Conservation (phyloP, 352 stramenopile species). For the Globisporangium sylvaticum region DNA sequence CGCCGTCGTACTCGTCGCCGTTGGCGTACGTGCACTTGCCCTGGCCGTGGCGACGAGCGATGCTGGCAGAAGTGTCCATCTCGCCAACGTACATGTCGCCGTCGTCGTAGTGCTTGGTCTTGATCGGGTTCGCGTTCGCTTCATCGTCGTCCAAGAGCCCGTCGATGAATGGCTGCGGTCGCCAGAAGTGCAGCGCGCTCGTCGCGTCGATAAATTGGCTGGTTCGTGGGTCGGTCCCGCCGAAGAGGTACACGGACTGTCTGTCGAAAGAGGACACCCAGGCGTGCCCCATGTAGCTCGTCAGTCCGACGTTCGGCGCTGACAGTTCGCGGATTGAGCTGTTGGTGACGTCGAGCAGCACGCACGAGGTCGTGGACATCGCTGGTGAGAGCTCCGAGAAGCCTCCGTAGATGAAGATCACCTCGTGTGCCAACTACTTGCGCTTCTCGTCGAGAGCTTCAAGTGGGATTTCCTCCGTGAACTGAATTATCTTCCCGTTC, state of each 20-base stretch:
- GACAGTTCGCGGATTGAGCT: constrained; percentile 24
- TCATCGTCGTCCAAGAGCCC: constrained; percentile 24
- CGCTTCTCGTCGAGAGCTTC: constrained; percentile 16
- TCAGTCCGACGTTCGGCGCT: constrained; percentile 28
- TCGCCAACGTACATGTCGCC: constrained; percentile 72
- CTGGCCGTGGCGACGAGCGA: constrained; percentile 39
- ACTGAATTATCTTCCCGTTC: constrained; percentile 15
- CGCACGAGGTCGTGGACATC: constrained; percentile 24
- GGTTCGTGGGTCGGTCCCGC: constrained; percentile 27
- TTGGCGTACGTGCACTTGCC: constrained; percentile 60
- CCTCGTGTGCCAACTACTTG: constrained; percentile 6
- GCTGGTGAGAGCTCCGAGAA: constrained; percentile 31
- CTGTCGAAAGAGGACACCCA: constrained; percentile 26
- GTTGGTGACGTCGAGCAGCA: constrained; percentile 38
- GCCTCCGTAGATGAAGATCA: constrained; percentile 56
- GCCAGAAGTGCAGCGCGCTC: constrained; percentile 59
- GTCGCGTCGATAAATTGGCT: constrained; percentile 35
- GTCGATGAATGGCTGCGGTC: constrained; percentile 32
- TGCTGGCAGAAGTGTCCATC: constrained; percentile 23
- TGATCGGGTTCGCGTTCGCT: constrained; percentile 30
- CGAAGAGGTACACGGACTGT: constrained; percentile 60
- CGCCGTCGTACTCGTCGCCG: constrained; percentile 61
- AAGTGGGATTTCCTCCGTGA: constrained; percentile 15
- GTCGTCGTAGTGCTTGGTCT: constrained; percentile 46
- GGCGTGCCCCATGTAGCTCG: constrained; percentile 49